Evolutionary conservation across 2,329 filamentous ascomycete genomes (phyloP).

Genomic region (Cercospora sp.): DNA sequence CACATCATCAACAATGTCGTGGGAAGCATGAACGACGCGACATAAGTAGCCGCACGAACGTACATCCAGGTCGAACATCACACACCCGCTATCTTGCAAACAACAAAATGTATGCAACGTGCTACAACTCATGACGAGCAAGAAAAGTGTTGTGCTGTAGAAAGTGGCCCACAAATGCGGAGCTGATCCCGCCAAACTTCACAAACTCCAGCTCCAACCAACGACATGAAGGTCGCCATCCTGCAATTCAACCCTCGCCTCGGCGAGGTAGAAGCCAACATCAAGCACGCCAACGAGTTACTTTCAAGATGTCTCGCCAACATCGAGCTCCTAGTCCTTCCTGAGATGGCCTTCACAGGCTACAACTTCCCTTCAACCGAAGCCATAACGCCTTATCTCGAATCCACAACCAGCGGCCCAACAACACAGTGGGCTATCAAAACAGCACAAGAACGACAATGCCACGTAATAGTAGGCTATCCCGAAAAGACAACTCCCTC

Average conservation of each 20-base stretch:
- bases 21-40: background rate
- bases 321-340: constrained; percentile 71
- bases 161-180: background rate
- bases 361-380: constrained; percentile 74
- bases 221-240: constrained; percentile 64
- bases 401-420: constrained; percentile 64
- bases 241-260: constrained; percentile 72
- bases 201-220: background rate
- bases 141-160: background rate
- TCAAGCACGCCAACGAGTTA: constrained; percentile 66
- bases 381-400: constrained; percentile 68
- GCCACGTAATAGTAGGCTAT: constrained; percentile 70
- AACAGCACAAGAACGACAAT: constrained; percentile 65
- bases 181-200: background rate
- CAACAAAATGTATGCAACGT: background rate
- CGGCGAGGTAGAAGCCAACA: constrained; percentile 68
- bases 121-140: background rate
- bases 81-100: background rate
- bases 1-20: background rate
- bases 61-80: background rate
- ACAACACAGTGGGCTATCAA: constrained; percentile 70
- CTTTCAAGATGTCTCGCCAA: constrained; percentile 51
- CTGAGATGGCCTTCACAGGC: constrained; percentile 74
- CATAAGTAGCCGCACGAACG: background rate
- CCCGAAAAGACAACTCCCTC: constrained; percentile 55